Conservation (phyloP, 108 stramenopile species). For the Seminavis robusta region DNA sequence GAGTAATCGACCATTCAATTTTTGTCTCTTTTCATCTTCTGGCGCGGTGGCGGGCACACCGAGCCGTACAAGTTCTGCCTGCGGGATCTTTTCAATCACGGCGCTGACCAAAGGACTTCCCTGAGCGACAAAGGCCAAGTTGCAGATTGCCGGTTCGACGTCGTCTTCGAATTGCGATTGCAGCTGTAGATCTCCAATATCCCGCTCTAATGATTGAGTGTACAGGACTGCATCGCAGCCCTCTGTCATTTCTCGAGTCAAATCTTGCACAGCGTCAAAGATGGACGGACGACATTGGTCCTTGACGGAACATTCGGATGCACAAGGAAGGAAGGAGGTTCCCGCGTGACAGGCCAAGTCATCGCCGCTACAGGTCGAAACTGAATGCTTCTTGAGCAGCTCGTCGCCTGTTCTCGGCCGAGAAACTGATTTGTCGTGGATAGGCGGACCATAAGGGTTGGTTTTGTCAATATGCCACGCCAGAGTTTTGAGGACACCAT, state of each 20-base stretch:
- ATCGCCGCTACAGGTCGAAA: slow-evolving; percentile 33
- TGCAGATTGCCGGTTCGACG: slow-evolving; percentile 56
- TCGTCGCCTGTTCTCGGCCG: slow-evolving; percentile 36
- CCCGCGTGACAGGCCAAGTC: slow-evolving; percentile 45
- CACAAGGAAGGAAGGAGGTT: slow-evolving; percentile 46
- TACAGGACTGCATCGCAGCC: slow-evolving; percentile 72
- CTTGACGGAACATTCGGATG: slow-evolving; percentile 64
- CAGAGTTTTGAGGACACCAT: slow-evolving; percentile 50
- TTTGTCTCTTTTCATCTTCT: slow-evolving; percentile 10
- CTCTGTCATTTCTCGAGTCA: slow-evolving; percentile 46
- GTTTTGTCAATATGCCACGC: slow-evolving; percentile 71
- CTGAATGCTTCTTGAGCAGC: slow-evolving; percentile 38
- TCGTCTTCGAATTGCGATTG: slow-evolving; percentile 55
- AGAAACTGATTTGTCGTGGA: slow-evolving; percentile 3
- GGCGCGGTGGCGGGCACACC: slow-evolving; percentile 25
- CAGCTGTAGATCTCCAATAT: slow-evolving; percentile 38
- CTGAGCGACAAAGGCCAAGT: slow-evolving; percentile 66
- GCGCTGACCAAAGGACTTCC: slow-evolving; percentile 52
- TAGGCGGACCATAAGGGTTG: slow-evolving; percentile 44
- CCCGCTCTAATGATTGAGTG: slow-evolving; percentile 59
- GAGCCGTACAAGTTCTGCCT: slow-evolving; percentile 35
- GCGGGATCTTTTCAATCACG: slow-evolving; percentile 51
- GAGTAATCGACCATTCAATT: slow-evolving; percentile 63
- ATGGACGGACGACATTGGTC: slow-evolving; percentile 57
- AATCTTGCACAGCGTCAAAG: slow-evolving; percentile 48